Conservation (phyloP, 176 grass and related monocot species). For the Hsuehochloa calcarea region DNA sequence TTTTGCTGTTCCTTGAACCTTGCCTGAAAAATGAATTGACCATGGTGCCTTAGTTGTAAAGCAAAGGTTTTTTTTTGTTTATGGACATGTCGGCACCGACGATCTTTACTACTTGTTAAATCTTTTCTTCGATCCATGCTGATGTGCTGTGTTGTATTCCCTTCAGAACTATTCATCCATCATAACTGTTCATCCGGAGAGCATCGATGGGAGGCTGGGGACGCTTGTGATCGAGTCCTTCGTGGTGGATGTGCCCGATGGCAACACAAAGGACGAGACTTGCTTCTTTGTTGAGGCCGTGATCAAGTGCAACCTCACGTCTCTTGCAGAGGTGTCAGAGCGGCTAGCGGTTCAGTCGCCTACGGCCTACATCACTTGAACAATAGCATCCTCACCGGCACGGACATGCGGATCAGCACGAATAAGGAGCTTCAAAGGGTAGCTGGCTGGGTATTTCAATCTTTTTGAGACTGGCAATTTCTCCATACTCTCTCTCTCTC, state of each 20-base stretch:
- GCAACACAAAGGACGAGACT: conserved; percentile 77
- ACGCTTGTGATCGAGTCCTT: conserved; percentile 82
- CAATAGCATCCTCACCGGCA: conserved; percentile 13
- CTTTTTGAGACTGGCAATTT: conserved; percentile 45
- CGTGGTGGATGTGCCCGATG: conserved; percentile 66
- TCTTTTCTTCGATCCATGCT: conserved; percentile 31
- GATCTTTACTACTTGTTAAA: conserved; percentile 4
- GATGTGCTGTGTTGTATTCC: conserved; percentile 24
- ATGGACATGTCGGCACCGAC: neutral
- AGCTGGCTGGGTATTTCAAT: conserved; percentile 16
- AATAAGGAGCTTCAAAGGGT: conserved; percentile 49
- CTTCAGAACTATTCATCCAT: conserved; percentile 85
- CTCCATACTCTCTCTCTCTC: conserved; percentile 1
- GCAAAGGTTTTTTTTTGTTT: conserved; percentile 9
- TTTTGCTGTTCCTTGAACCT: conserved; percentile 20
- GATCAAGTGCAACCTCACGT: conserved; percentile 83
- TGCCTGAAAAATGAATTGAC: conserved; percentile 8
- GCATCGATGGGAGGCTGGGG: conserved; percentile 58
- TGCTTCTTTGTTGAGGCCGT: conserved; percentile 80
- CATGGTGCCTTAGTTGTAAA: conserved; percentile 9
- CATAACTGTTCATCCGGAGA: conserved; percentile 63
- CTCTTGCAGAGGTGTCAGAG: conserved; percentile 58
- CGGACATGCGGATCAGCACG: neutral
- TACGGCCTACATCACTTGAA: conserved; percentile 43
- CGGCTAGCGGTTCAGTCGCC: conserved; percentile 47